phyloP scores from a whole-genome alignment of 2,329 filamentous ascomycete species.

The Coccinonectria pachysandricola region DNA sequence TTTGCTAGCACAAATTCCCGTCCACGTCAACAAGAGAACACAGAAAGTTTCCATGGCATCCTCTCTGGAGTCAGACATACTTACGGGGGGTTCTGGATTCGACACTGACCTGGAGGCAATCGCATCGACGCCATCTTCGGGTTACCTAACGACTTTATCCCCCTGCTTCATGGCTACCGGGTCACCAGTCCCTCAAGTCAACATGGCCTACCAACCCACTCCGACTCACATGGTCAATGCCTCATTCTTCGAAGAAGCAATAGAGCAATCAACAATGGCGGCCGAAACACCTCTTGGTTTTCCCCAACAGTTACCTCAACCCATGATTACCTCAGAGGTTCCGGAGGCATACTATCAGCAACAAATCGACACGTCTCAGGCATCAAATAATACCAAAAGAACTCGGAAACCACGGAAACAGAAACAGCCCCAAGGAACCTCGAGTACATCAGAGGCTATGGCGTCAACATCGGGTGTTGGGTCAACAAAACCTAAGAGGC shows the following conservation, averaged over 20 bases:
- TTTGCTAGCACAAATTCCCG: too few relatives aligned
- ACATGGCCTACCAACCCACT: conserved; percentile 9
- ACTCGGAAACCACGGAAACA: conserved; percentile 4
- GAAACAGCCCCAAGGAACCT: conserved; percentile 7
- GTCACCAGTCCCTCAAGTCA: conserved; percentile 11
- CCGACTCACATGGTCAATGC: conserved; percentile 11
- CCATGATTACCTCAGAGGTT: conserved; percentile 3
- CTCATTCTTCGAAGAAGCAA: conserved; percentile 19
- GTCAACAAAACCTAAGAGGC: conserved; percentile 13
- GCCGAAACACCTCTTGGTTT: conserved; percentile 11
- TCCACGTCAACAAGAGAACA: too few relatives aligned
- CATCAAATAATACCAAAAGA: too few relatives aligned
- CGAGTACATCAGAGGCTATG: conserved; percentile 4
- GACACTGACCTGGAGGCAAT: conserved; percentile 3
- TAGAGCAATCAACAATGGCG: conserved; percentile 10
- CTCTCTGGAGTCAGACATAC: conserved; percentile 2
- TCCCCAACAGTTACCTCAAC: conserved; percentile 10
- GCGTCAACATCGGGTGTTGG: not conserved
- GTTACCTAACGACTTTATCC: conserved; percentile 11
- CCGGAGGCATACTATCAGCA: conserved; percentile 2
- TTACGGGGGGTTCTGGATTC: conserved; percentile 2
- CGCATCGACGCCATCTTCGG: conserved; percentile 4
- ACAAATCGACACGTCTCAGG: too few relatives aligned
- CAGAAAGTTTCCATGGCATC: too few relatives aligned
- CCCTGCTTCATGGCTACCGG: conserved; percentile 13